phyloP scores from a whole-genome alignment of 2,329 filamentous ascomycete genomes.

The Penicillium glabrum region DNA sequence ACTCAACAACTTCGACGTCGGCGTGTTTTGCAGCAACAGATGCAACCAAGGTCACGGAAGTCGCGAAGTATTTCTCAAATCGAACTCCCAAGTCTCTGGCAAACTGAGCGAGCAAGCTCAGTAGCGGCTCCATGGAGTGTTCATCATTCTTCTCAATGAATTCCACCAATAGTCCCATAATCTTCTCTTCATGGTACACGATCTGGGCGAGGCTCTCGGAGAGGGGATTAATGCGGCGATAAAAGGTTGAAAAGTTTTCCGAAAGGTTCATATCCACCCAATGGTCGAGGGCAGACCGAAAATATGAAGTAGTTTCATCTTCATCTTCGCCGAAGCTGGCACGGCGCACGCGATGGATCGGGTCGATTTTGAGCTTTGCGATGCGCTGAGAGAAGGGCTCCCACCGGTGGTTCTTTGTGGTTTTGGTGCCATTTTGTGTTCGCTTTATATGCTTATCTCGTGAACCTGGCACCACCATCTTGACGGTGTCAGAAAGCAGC shows the following conservation, averaged over 20 bases:
- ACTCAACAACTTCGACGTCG: slow-evolving; percentile 89
- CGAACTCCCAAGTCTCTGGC: slow-evolving; percentile 86
- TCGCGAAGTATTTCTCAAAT: slow-evolving; percentile 86
- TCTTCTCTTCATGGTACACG: slow-evolving; percentile 82
- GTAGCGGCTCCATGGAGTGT: slow-evolving; percentile 77
- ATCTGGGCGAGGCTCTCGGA: slow-evolving; percentile 91
- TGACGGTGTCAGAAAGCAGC: slow-evolving; percentile 27
- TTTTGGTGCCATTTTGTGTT: slow-evolving; percentile 66
- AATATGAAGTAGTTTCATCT: slow-evolving; percentile 78
- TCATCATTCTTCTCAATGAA: slow-evolving; percentile 77
- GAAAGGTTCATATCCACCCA: slow-evolving; percentile 93
- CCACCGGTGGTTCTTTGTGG: slow-evolving; percentile 83
- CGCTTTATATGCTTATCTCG: slow-evolving; percentile 69
- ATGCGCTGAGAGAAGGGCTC: slow-evolving; percentile 90
- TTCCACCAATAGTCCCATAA: slow-evolving; percentile 73
- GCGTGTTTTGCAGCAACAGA: slow-evolving; percentile 74
- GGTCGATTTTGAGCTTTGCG: slow-evolving; percentile 88
- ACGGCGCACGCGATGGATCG: slow-evolving; percentile 82
- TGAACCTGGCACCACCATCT: slow-evolving; percentile 58
- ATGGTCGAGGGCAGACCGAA: slow-evolving; percentile 76
- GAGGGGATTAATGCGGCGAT: slow-evolving; percentile 70
- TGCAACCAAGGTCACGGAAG: slow-evolving; percentile 72
- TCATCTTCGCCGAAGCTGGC: slow-evolving; percentile 76
- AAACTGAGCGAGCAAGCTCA: slow-evolving; percentile 87
- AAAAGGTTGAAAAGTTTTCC: slow-evolving; percentile 74